These are phyloP conservation scores for Rhizopus stolonifer DNA, from an alignment of 371 early-diverging fungal genomes.

Conservation along the genomic window DNA sequence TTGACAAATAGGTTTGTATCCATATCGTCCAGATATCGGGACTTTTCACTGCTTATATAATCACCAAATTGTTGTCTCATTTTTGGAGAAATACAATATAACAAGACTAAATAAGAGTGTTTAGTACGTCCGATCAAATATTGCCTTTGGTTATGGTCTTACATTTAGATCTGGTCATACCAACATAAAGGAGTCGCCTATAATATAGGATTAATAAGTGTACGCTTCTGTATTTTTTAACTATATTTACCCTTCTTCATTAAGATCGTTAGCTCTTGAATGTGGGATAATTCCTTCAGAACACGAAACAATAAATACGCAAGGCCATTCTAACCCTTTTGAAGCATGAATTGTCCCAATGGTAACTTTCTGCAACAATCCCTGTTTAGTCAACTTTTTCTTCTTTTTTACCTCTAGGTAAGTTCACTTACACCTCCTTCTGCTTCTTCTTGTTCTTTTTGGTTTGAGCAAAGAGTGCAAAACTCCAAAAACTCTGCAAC, in stretches of 20 bases:
- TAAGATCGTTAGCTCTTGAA: conserved; percentile 15
- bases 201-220: conserved; percentile 25
- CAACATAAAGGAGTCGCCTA: conserved; percentile 53
- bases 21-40: conserved; percentile 4
- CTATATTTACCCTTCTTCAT: conserved; percentile 45
- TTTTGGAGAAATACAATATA: conserved; percentile 13
- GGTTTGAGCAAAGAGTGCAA: conserved; percentile 25
- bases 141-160: neutral
- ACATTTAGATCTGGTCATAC: conserved; percentile 50
- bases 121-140: no score
- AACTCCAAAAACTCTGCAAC: conserved; percentile 35
- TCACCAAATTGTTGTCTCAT: conserved; percentile 8
- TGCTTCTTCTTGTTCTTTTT: conserved; percentile 31
- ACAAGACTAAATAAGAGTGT: conserved; percentile 8
- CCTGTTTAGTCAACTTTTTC: no score
- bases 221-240: no score
- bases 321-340: conserved; percentile 64
- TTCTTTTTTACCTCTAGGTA: no score
- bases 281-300: conserved; percentile 52
- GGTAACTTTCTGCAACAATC: conserved; percentile 41
- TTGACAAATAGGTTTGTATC: neutral
- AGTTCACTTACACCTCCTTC: conserved; percentile 23
- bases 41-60: neutral
- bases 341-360: conserved; percentile 55
- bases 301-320: conserved; percentile 57